Base-by-base conservation (phyloP, 164 flowering plant species). In the Nelumbo lutea region DNA sequence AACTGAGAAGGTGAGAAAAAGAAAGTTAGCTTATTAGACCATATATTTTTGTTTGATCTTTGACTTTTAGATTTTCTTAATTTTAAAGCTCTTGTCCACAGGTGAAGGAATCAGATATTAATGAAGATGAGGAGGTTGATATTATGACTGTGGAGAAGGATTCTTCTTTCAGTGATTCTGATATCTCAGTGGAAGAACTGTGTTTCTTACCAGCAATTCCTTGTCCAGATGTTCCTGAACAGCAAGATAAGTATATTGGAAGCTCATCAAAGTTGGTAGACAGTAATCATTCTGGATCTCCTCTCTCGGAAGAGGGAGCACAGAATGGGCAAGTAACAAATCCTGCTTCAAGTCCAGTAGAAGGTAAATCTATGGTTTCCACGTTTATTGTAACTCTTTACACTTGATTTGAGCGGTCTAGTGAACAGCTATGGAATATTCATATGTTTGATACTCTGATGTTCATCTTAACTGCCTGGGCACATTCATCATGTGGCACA, bases 61-160 rank as follows among this genome's bases (percentile, higher is more conserved):
- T n/a, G 2, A 27, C 52, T 43, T n/a, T 11, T 42, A 41, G 6
- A 38, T 59, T 50, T 14, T 38, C 46, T 52, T 11, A 60, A 13
- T 61, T 53, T 9, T 44, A 27, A 9, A 41, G 9, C 27, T 9
- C 44, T 46, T 48, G 6, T 59, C n/a, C 75, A 64, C 76, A 80
- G 83, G 83, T 75, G 47, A 80, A 77, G 68, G 81, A 72, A 39
- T 74, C 87, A 39, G 84, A 82, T 77, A 81, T 83, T 50, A 83
- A 89, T 72, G 93, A 89, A 82, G 96, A 87, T 80, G 96, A 88
- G 15, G 94, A 89, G 73, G 85, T 96, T 70, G 99, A 96, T 76
- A 91, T 93, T 62, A 38, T 89, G 72, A 84, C 91, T 2, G 80
- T 88, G 69, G 97, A 88, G 67, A 85, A 86, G 71, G 93, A 91